Evolutionary conservation across 305 asterid genomes (phyloP).

Genomic region (Fraxinus latifolia): DNA sequence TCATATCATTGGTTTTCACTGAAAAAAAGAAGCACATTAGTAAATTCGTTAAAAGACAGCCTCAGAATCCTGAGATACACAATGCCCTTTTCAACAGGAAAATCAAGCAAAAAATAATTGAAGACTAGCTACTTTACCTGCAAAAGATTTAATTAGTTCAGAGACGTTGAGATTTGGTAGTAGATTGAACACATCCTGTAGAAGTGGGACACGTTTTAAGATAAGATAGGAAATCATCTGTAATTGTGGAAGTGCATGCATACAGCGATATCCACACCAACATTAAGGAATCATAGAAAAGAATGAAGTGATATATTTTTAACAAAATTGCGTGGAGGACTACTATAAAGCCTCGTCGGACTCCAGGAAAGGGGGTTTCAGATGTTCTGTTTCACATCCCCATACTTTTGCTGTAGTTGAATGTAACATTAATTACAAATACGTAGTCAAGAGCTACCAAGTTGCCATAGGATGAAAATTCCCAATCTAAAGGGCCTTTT

Average conservation of each 20-base stretch:
- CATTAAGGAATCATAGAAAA: not conserved
- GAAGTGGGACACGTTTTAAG: slow-evolving; percentile 19
- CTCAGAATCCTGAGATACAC: not conserved
- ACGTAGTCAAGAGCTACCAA: not conserved
- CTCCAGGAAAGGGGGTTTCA: not conserved
- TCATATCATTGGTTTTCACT: slow-evolving; percentile 96
- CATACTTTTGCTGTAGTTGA: not conserved
- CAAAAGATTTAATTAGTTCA: slow-evolving; percentile 78
- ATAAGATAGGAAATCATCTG: not conserved
- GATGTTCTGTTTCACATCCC: not conserved
- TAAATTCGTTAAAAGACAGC: not conserved
- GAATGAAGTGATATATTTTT: not conserved
- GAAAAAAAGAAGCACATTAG: slow-evolving; percentile 26
- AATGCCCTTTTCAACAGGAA: not conserved
- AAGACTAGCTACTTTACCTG: slow-evolving; percentile 46
- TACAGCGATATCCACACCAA: not conserved
- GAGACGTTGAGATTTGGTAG: slow-evolving; percentile 82
- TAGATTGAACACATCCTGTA: slow-evolving; percentile 89
- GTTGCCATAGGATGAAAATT: not conserved
- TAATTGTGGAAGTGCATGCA: not conserved
- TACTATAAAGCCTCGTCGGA: not conserved
- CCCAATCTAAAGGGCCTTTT: not conserved
- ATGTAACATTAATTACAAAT: not conserved
- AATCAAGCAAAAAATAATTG: not conserved
- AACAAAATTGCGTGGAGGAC: not conserved